A percentile compares a stretch with the other conserved stretches of the same genome.
These are phyloP conservation scores for Gossypium arboreum DNA, from an alignment of 345 rosid genomes.

Conservation along the genomic window DNA sequence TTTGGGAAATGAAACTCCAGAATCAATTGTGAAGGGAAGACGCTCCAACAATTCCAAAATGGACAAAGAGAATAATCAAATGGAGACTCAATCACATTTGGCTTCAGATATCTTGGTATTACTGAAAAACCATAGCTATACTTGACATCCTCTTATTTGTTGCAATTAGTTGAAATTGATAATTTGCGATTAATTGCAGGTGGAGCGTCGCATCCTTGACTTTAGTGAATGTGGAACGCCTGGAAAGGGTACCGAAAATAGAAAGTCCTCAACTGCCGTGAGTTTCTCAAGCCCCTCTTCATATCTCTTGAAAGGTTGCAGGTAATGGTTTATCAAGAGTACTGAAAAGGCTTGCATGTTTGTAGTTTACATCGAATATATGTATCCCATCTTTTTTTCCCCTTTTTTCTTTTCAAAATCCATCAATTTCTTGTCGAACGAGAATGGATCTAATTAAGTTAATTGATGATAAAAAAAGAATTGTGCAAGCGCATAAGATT, in stretches of 20 bases:
- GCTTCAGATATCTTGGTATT: constrained; percentile 45
- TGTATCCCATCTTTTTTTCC: not conserved
- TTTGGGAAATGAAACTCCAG: constrained; percentile 71
- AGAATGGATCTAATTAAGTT: constrained; percentile 16
- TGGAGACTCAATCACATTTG: constrained; percentile 37
- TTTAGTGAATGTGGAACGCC: constrained; percentile 93
- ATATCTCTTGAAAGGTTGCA: constrained; percentile 79
- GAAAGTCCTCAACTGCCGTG: constrained; percentile 31
- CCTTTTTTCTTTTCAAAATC: not conserved
- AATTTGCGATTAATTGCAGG: constrained; percentile 36
- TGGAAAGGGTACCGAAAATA: constrained; percentile 44
- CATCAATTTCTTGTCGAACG: constrained; percentile 9
- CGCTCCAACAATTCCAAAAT: constrained; percentile 3
- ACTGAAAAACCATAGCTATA: constrained; percentile 7
- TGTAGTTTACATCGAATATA: constrained; percentile 18
- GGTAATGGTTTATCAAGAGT: constrained; percentile 38
- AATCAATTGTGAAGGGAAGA: constrained; percentile 44
- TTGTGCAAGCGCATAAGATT: not conserved
- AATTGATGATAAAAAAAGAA: constrained; percentile 12
- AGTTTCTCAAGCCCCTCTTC: constrained; percentile 59
- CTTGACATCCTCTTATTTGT: not conserved
- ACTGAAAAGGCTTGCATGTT: constrained; percentile 8
- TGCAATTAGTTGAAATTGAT: constrained; percentile 5
- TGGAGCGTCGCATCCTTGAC: constrained; percentile 84
- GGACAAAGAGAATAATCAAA: constrained; percentile 46